Percentiles rank a stretch among this genome's conserved stretches.
phyloP scores from a whole-genome alignment of 1,284 basidiomycete species.

The Bondarzewia mesenterica region DNA sequence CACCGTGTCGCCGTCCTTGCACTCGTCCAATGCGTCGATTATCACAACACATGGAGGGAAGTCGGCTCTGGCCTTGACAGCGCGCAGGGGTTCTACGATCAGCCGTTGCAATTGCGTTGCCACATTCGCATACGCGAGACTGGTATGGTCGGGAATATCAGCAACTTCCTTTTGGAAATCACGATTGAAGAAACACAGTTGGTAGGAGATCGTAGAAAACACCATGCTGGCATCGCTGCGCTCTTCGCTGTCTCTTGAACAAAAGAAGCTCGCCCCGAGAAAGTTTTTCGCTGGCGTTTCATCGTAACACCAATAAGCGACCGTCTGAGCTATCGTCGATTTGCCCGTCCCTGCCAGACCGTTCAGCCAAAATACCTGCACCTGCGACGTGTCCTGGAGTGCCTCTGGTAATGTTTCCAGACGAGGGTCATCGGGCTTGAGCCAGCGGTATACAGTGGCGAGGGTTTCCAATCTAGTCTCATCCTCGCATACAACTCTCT shows the following conservation, averaged over 20 bases:
- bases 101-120: constrained; percentile 17
- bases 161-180: constrained; percentile 13
- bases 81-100: constrained; percentile 14
- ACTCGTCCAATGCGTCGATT: constrained; percentile 23
- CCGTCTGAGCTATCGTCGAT: constrained; percentile 11
- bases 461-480: no score
- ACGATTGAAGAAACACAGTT: constrained; percentile 13
- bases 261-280: constrained; percentile 26
- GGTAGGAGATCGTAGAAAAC: constrained; percentile 19
- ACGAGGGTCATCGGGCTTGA: no score
- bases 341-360: constrained; percentile 13
- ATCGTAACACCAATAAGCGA: constrained; percentile 4
- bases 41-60: constrained; percentile 14
- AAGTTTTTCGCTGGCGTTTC: not conserved
- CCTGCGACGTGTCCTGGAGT: no score
- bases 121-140: no score
- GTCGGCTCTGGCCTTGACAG: not conserved
- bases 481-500: no score
- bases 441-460: no score
- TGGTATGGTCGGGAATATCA: no score
- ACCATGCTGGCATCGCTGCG: constrained; percentile 15
- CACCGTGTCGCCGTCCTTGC: constrained; percentile 13
- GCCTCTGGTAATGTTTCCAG: no score
- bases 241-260: constrained; percentile 16
- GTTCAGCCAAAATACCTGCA: constrained; percentile 11